Base-by-base conservation (phyloP, 2,329 filamentous ascomycete genomes). In the Microcyclosporella mali region DNA sequence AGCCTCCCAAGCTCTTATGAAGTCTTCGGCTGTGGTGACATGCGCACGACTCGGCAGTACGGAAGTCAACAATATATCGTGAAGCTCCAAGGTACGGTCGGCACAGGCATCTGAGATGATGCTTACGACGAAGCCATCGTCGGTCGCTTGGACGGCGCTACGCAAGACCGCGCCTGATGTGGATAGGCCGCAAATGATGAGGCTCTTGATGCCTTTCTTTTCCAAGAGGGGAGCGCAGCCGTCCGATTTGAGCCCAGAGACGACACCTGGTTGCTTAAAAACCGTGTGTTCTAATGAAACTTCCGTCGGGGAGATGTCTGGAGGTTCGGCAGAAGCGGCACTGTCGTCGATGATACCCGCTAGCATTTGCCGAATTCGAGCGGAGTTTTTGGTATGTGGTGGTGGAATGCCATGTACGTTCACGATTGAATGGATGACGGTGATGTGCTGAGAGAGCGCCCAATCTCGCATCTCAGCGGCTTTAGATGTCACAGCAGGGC, bases 61-160 rank as follows among this genome's bases (percentile, higher is more conserved):
- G 11, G 36, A 37, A 37, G 33, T 19, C 31, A 50, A 32, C 17
- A 49, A 18, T 25, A 41, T 29, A 6, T 47, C 41, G 40, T 52
- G 49, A 32, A 52, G 8, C n/a, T 37, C 49, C 10, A 33, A 40
- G 28, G 17, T 34, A 21, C 28, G 31, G 37, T 52, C 46, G 9
- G 43, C 50, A 33, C 50, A 52, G 12, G 37, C 50, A 42, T 52
- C 47, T 12, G 28, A 29, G 17, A 50, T 33, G 3, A 52, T 41
- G 12, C 15, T 47, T 2, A 50, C 49, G 11, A 52, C 47, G 17
- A 47, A 50, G 14, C 41, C 44, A 3, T 43, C 46, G 30, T 50
- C 50, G 27, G 41, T 43, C 4, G 44, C 50, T 28, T 37, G 38
- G 11, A 43, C 18, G 14, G 47, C 44, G 6, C 47, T 50, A 12